Percentiles rank a stretch among this genome's conserved stretches.
Conservation (phyloP, 768 basidiomycete species). For the Rubroboletus satanas region DNA sequence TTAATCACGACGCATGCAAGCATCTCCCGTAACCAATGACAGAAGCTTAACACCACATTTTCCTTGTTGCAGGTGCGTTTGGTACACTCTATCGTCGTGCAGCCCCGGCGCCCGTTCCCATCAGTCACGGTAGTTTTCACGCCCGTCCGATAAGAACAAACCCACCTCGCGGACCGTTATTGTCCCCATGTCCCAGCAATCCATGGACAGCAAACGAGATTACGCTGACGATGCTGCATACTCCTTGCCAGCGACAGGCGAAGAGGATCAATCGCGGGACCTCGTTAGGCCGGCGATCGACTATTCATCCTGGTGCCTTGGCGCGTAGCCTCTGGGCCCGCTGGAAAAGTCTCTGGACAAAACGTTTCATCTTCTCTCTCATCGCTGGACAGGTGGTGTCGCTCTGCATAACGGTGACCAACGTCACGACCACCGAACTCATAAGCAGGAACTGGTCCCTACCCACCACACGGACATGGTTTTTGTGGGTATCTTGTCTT, state of each 20-base stretch:
- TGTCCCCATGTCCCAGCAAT: slow-evolving; percentile 12
- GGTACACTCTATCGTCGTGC: background rate
- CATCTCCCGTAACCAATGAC: background rate
- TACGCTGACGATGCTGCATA: slow-evolving; percentile 10
- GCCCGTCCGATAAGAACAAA: slow-evolving; percentile 12
- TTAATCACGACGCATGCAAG: background rate
- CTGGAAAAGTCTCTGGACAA: slow-evolving; percentile 77
- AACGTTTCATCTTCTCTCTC: slow-evolving; percentile 63
- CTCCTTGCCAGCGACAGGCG: background rate
- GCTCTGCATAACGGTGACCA: slow-evolving; percentile 85
- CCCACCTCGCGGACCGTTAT: background rate
- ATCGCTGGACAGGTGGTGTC: slow-evolving; percentile 81
- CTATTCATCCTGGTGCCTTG: slow-evolving; percentile 60
- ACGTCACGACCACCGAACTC: slow-evolving; percentile 80
- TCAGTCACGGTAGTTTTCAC: background rate
- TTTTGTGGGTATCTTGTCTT: slow-evolving; percentile 53
- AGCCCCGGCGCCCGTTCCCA: slow-evolving; percentile 3
- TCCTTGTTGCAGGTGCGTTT: background rate
- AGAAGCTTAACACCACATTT: slow-evolving; percentile 13
- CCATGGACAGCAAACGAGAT: slow-evolving; percentile 26
- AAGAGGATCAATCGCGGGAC: background rate
- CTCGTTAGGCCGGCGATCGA: slow-evolving; percentile 55
- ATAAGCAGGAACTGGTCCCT: slow-evolving; percentile 64
- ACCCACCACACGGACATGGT: slow-evolving; percentile 80
- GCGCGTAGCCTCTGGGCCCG: slow-evolving; percentile 48